Percentiles rank a stretch among this genome's conserved stretches.
Conservation (phyloP, 2,329 filamentous ascomycete genomes). For the Clonostachys byssicola region DNA sequence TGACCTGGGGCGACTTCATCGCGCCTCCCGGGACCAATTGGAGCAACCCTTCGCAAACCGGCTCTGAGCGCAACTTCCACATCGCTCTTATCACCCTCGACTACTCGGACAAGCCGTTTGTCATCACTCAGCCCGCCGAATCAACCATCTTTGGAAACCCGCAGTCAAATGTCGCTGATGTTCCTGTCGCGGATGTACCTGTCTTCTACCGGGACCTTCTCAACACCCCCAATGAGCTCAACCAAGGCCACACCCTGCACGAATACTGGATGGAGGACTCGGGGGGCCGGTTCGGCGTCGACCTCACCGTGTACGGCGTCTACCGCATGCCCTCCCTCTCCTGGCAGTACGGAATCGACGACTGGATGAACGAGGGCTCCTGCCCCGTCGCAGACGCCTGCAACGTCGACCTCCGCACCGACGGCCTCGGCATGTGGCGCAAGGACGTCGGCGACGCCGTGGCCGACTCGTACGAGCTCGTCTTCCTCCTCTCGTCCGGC, state of each 20-base stretch:
- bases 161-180: conserved; percentile 30
- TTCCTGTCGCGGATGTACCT: conserved; percentile 40
- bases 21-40: conserved; percentile 41
- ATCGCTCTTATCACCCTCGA: conserved; percentile 50
- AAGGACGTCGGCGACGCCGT: conserved; percentile 44
- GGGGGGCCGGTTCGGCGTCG: conserved; percentile 44
- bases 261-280: conserved; percentile 57
- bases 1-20: conserved; percentile 46
- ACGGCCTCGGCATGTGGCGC: conserved; percentile 43
- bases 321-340: conserved; percentile 41
- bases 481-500: conserved; percentile 49
- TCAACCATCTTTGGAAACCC: conserved; percentile 48
- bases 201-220: conserved; percentile 45
- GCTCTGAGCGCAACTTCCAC: conserved; percentile 47
- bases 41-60: conserved; percentile 35
- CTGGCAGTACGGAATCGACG: conserved; percentile 46
- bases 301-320: conserved; percentile 46
- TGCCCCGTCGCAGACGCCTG: conserved; percentile 38
- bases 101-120: conserved; percentile 43
- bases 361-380: conserved; percentile 40
- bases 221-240: conserved; percentile 43
- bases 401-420: conserved; percentile 40
- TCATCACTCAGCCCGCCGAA: conserved; percentile 35
- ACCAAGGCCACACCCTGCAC: conserved; percentile 46
- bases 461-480: conserved; percentile 41